Base-by-base conservation (phyloP, 192 early-diverging fungal genomes). In the Coemansia sp. region DNA sequence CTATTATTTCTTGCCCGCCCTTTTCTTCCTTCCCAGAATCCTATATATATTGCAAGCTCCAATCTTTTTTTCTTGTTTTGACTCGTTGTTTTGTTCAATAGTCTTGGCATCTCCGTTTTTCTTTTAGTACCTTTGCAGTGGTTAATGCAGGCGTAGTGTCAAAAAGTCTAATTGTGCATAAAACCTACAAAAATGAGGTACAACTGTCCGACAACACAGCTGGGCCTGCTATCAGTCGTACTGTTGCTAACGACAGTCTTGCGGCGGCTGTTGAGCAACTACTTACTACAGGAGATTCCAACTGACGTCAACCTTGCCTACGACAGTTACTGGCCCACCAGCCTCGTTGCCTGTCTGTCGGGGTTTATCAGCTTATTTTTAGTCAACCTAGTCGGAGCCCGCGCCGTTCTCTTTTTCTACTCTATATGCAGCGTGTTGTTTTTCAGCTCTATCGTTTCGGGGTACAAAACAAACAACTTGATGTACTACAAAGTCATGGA, bases 311-410 rank as follows among this genome's bases (percentile, higher is more conserved):
- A 76, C 58, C 50, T 61, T 3, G 23, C 59, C 1, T 75, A 59
- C 51, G 73, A 76, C 51, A 60, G 59, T 10, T 69, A 70, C 34
- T 50, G 60, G 53, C 68, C 68, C 6, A 76, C 74, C 28, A 70
- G 63, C 17, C 37, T 61, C 2, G 64, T 70, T 8, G 60, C 68
- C 14, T 66, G 61, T 23, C 44, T 66, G 1, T 65, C 68, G 3
- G 74, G 68, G 10, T 63, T 76, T 38, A 37, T 63, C 18, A 31
- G 56, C n/a, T 59, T 76, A 31, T 70, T 76, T 31, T 34, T 70
- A 3, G 68, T 70, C 5, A 76, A 76, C 44, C 51, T 70, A 11
- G 11, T 60, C 9, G 74, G 74, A 5, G 56, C 70, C 9, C 64
- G 74, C 12, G 51, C 26, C 23, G 70, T 70, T 15, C 57, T 70